Conservation (phyloP, 1,139 yeast species). For the Trichomonascaceae sp. region DNA sequence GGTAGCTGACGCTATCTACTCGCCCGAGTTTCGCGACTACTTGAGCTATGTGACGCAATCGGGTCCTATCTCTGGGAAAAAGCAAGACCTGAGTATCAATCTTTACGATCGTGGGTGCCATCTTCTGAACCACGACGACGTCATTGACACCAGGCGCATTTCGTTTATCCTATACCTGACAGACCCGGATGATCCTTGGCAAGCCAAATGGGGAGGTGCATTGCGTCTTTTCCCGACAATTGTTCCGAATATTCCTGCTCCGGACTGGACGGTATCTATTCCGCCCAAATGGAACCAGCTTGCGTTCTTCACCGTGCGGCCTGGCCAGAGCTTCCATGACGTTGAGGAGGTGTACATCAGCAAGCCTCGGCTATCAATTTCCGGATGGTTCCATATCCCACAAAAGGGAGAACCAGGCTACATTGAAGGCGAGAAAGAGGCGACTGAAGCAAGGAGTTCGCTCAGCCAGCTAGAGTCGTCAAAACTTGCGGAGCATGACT, state of each 20-base stretch:
- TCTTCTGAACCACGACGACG: constrained; percentile 90
- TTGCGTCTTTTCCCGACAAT: constrained; percentile 76
- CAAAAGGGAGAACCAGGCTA: constrained; percentile 84
- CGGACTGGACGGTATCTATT: constrained; percentile 56
- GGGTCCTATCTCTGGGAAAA: constrained; percentile 77
- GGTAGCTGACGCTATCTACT: constrained; percentile 75
- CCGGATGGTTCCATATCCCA: constrained; percentile 99
- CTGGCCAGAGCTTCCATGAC: constrained; percentile 93
- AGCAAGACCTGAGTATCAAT: constrained; percentile 87
- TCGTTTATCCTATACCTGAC: constrained; percentile 88
- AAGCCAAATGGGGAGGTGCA: constrained; percentile 84
- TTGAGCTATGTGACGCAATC: constrained; percentile 76
- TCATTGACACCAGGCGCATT: constrained; percentile 87
- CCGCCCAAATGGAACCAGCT: constrained; percentile 94
- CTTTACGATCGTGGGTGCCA: constrained; percentile 91
- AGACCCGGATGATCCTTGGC: constrained; percentile 83
- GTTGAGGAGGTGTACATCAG: constrained; percentile 94
- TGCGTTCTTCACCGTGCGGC: constrained; percentile 91
- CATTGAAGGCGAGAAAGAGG: constrained; percentile 61
- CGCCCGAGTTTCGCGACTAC: constrained; percentile 69
- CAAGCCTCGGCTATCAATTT: constrained; percentile 78
- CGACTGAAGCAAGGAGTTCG: constrained; percentile 62
- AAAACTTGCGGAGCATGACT: constrained; percentile 68
- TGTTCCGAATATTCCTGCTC: constrained; percentile 77
- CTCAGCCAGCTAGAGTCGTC: constrained; percentile 69